Evolutionary conservation across 2,329 filamentous ascomycete genomes (phyloP), one percentile per base, ranked within the genome.

Genomic region (Fusarium keratoplasticum): DNA sequence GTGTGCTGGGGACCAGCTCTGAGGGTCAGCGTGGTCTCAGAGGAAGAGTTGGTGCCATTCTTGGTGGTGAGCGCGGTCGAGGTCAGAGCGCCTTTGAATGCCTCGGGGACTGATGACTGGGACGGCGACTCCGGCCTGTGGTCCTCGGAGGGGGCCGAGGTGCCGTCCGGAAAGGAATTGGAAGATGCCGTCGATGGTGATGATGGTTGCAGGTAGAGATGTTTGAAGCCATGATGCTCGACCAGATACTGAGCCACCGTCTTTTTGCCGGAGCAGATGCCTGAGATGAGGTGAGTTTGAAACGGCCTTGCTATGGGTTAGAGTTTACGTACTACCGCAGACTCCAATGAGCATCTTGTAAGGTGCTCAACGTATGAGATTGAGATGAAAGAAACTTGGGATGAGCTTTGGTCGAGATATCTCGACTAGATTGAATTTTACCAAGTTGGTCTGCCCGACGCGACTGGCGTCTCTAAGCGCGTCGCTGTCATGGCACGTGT

Each of bases 221-320:
- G 90, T 70, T 89, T 91, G 84, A 98, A 99, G 70, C 90, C 91
- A 83, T 98, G 93, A 74, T 95, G 90, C 73, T 95, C 89, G 73
- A 95, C 90, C 10, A 99, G 90, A 81, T 97, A 98, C 64, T 94
- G 90, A 67, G 95, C 95, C 74, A 98, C 94, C 11, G 95, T 94
- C 81, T 91, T 92, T 86, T 98, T 98, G 79, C 96, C 96, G 58
- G 96, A 92, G 85, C 95, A 98, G 78, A 98, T 96, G 79, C 94
- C 95, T 96, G 79, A 27, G 25, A 42, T 47, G 57, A 25, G 61
- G 66, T 73, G 64, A 75, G 73, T 69, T 47, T 55, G 27, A 18
- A 54, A 63, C 62, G 27, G 16, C 40, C 52, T 38, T 18, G 52
- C 25, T 50, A 31, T 31, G 27, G 22, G 55, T 47, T 50, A 14